Evolutionary conservation across 73 alveolate species (phyloP).

Genomic region (Paramecium sexaurelia): DNA sequence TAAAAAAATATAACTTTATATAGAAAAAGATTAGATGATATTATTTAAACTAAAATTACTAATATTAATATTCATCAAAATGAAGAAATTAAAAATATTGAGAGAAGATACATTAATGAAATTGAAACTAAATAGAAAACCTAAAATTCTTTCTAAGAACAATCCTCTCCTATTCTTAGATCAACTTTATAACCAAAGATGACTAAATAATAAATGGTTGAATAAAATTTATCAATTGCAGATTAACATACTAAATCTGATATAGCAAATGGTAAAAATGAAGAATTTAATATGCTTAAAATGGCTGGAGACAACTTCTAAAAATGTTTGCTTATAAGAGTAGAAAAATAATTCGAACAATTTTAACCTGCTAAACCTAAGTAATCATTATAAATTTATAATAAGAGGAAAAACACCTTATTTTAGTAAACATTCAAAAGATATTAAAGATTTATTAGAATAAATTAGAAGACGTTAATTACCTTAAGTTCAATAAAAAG

Average conservation of each 20-base stretch:
- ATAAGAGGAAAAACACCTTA: slow-evolving; percentile 38
- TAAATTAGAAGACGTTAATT: slow-evolving; percentile 12
- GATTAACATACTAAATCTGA: background rate
- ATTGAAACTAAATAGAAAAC: background rate
- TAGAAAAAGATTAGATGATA: background rate
- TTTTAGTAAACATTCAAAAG: slow-evolving; percentile 43
- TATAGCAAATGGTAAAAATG: slow-evolving; percentile 8
- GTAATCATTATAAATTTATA: background rate
- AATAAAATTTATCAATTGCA: background rate
- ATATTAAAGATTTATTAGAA: slow-evolving; percentile 3
- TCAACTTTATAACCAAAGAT: background rate
- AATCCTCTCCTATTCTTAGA: slow-evolving; percentile 2
- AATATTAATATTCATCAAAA: background rate
- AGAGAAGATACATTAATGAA: slow-evolving; percentile 37
- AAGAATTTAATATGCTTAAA: slow-evolving; percentile 43
- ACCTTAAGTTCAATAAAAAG: background rate
- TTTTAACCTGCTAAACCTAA: slow-evolving; percentile 46
- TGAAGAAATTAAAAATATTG: background rate
- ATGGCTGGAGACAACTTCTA: slow-evolving; percentile 55
- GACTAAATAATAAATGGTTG: slow-evolving; percentile 52
- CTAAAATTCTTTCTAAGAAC: background rate
- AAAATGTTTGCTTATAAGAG: slow-evolving; percentile 46
- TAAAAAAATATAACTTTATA: background rate
- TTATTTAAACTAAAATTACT: background rate
- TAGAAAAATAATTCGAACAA: slow-evolving; percentile 51